Evolutionary conservation across 352 stramenopile genomes (phyloP), one percentile per base, ranked within the genome.

Genomic region (Phytophthora pluvialis): DNA sequence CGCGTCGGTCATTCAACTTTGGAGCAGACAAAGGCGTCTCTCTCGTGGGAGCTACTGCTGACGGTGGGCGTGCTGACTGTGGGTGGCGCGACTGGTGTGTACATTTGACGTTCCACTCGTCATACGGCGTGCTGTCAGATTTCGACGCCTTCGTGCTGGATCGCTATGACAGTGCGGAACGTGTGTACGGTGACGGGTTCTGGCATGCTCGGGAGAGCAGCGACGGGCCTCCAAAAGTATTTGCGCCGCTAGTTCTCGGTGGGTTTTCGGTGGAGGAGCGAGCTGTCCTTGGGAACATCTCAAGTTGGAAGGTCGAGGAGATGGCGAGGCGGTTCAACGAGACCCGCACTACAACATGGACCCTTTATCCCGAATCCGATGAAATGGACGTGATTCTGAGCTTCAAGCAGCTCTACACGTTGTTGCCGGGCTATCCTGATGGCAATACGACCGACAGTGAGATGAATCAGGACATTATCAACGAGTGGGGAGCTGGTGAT

Each of bases 321-420:
- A 65, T 61, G 54, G 55, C 47, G 12, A 46, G 36, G 16, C 48
- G 48, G 18, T 70, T 70, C 42, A 74, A 77, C 36, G 71, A 86
- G 31, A 66, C 64, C 10, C 54, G 68, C 5, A 62, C 35, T 38
- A 83, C 75, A 9, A 77, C 62, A 3, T 88, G 75, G 78, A 76
- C 71, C 21, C 47, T 88, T 16, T 75, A 73, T 9, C 60, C 72
- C 5, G 63, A 67, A 26, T 60, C 50, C 12, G 58, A 75, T 40
- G 65, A 80, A 42, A 65, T 88, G 52, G 76, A 88, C 49, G 46
- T 81, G 7, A 69, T 79, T 4, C 47, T 86, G 44, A 88, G 79
- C 58, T 81, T 88, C 62, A 85, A 86, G 61, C 79, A 86, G 55
- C 64, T 88, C 6, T 84, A 77, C 67, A 84, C 79, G 35, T 38